Conservation (phyloP, 306 rosid genomes). For the Quercus aquifolioides region DNA sequence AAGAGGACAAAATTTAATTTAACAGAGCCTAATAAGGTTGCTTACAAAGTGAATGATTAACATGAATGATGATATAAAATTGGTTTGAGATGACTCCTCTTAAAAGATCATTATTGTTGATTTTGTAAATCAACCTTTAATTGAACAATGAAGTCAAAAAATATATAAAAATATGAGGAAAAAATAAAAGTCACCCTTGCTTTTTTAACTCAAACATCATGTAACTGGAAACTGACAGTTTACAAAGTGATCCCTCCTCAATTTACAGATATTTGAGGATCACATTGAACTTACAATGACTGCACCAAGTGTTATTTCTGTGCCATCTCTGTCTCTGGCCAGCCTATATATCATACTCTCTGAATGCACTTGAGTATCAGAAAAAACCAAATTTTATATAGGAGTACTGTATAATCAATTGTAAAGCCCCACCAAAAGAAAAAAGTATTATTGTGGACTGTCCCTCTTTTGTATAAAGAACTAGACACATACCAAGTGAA, state of each 20-base stretch:
- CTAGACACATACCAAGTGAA: slow-evolving; percentile 27
- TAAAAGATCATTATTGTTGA: neutral
- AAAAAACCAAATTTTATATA: slow-evolving; percentile 2
- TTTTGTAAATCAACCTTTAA: too few relatives aligned
- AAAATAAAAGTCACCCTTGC: neutral
- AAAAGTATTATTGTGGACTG: slow-evolving; percentile 32
- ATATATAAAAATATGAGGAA: neutral
- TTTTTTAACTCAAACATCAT: neutral
- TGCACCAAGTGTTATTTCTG: neutral
- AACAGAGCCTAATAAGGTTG: neutral
- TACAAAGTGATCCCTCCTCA: neutral
- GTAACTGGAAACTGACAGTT: neutral
- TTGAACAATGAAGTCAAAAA: neutral
- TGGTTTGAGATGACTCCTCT: neutral
- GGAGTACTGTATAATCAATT: slow-evolving; percentile 28
- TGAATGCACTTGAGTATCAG: neutral
- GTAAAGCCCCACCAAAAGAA: slow-evolving; percentile 45
- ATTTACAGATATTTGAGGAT: slow-evolving; percentile 1
- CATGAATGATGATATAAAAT: neutral
- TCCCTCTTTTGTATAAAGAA: slow-evolving; percentile 39
- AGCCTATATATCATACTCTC: slow-evolving; percentile 12
- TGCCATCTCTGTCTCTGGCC: neutral
- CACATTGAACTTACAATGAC: slow-evolving; percentile 9
- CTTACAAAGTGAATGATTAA: neutral
- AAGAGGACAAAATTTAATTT: neutral